These are phyloP conservation scores for Microbotryomycetes sp. DNA, from an alignment of 1,284 basidiomycete genomes.

Conservation along the genomic window DNA sequence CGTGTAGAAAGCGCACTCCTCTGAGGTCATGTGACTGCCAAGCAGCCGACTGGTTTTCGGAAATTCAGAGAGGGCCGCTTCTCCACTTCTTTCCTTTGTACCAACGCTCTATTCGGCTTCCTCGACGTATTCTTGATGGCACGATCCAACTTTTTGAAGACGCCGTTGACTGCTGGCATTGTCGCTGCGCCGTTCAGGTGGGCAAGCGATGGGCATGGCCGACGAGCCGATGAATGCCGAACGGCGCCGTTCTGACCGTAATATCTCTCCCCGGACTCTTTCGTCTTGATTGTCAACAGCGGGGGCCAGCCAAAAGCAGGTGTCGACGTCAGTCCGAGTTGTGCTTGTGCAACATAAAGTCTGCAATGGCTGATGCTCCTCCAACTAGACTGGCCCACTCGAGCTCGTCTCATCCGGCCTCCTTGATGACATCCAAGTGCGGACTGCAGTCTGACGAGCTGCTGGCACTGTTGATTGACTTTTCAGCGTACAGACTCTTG, in stretches of 20 bases:
- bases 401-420: conserved; percentile 78
- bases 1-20: too few relatives aligned
- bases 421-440: conserved; percentile 58
- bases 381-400: conserved; percentile 58
- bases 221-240: neutral
- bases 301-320: conserved; percentile 60
- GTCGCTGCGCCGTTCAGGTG: conserved; percentile 38
- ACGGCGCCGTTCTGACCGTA: neutral
- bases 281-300: conserved; percentile 14
- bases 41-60: too few relatives aligned
- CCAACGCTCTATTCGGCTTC: too few relatives aligned
- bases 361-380: neutral
- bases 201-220: conserved; percentile 1
- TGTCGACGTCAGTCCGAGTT: conserved; percentile 56
- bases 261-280: too few relatives aligned
- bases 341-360: neutral
- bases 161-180: conserved; percentile 29
- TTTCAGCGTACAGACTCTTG: conserved; percentile 48
- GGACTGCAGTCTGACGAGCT: neutral
- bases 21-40: too few relatives aligned
- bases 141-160: conserved; percentile 15
- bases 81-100: too few relatives aligned
- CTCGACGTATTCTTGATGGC: neutral
- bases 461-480: conserved; percentile 4
- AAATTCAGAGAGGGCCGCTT: too few relatives aligned